Percentiles rank a stretch among this genome's conserved stretches.
These are phyloP conservation scores for Cochlearia excelsa DNA, from an alignment of 345 rosid species.

Conservation along the genomic window DNA sequence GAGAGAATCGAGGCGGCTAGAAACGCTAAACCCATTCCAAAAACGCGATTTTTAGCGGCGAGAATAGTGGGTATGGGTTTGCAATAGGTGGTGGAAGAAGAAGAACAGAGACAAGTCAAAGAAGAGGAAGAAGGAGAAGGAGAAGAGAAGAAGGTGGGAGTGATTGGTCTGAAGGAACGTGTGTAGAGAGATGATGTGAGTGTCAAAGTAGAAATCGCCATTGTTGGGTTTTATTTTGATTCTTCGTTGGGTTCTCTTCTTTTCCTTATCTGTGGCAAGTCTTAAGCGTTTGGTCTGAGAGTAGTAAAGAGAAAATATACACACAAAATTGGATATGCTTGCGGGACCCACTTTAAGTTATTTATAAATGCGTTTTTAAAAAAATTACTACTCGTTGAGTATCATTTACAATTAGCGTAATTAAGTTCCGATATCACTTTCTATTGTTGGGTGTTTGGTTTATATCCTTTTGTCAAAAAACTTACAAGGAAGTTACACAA, in stretches of 20 bases:
- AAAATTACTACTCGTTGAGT: too few relatives aligned
- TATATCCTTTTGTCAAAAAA: too few relatives aligned
- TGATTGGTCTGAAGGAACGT: conserved; percentile 22
- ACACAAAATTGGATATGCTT: conserved; percentile 9
- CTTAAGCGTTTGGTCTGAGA: conserved; percentile 29
- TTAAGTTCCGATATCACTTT: too few relatives aligned
- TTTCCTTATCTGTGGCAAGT: conserved; percentile 33
- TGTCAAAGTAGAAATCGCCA: conserved; percentile 44
- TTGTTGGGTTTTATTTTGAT: conserved; percentile 17
- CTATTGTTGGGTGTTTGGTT: too few relatives aligned
- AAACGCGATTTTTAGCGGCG: conserved; percentile 34
- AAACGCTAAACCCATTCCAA: conserved; percentile 58
- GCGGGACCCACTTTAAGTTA: conserved; percentile 23
- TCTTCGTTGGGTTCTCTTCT: conserved; percentile 14
- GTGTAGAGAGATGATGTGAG: conserved; percentile 30
- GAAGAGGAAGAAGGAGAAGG: conserved; percentile 32
- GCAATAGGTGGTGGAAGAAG: conserved; percentile 17
- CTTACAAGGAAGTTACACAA: too few relatives aligned
- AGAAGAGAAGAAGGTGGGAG: conserved; percentile 27
- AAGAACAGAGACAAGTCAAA: conserved; percentile 38
- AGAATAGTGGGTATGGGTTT: conserved; percentile 21
- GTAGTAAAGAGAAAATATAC: conserved; percentile 2
- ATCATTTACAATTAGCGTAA: too few relatives aligned
- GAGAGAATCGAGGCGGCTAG: conserved; percentile 66
- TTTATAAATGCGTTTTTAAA: too few relatives aligned